These are phyloP conservation scores for Porphyridium purpureum DNA, from an alignment of 23 red algal genomes.

Conservation along the genomic window DNA sequence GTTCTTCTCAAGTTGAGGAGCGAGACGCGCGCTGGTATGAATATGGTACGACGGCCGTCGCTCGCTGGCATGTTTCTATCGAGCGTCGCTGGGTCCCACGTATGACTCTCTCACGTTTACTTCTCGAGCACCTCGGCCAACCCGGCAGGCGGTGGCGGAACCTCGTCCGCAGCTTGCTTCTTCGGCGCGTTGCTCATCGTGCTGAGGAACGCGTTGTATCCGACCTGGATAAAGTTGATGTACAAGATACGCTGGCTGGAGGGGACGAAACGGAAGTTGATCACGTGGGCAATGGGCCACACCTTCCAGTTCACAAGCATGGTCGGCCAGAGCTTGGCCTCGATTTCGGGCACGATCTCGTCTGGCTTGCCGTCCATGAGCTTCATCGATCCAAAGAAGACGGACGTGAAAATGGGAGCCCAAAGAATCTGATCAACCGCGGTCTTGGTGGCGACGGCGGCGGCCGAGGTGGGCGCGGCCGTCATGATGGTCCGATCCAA, in stretches of 20 bases:
- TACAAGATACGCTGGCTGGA: conserved; percentile 95
- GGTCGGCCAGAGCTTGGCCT: conserved; percentile 89
- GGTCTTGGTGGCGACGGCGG: conserved; percentile 84
- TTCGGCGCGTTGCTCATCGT: no score
- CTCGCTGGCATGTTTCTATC: no score
- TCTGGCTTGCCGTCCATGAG: conserved; percentile 61
- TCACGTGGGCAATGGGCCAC: conserved; percentile 80
- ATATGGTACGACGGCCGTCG: no score
- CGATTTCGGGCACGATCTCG: conserved; percentile 41
- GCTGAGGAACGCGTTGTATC: conserved; percentile 95
- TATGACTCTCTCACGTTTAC: no score
- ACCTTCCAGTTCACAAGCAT: conserved; percentile 98
- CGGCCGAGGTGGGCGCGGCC: conserved; percentile 44
- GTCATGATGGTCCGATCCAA: conserved; percentile 92
- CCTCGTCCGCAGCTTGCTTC: no score
- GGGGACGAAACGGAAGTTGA: conserved; percentile 98
- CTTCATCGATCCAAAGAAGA: conserved; percentile 96
- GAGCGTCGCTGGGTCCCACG: no score
- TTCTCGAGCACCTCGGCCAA: no score
- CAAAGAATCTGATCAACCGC: conserved; percentile 92
- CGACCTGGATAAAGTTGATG: conserved; percentile 92
- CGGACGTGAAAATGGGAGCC: conserved; percentile 90
- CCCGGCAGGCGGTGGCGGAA: no score
- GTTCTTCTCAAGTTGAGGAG: no score
- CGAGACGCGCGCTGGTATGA: no score